Evolutionary conservation across 495 filamentous ascomycete genomes (phyloP).

Genomic region (Podospora fimiseda): DNA sequence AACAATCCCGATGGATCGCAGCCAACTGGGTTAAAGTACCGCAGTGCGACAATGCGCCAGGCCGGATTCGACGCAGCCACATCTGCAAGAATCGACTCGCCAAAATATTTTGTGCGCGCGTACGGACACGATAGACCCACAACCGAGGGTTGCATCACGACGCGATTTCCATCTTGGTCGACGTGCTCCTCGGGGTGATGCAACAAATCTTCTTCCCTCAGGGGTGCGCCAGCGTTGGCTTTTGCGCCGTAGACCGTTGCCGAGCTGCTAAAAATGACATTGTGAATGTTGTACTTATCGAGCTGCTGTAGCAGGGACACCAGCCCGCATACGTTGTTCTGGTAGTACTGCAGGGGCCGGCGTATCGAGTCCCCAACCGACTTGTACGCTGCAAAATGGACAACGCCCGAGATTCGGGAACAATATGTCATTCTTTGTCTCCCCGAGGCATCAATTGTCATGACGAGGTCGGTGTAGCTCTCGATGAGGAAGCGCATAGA

Average conservation of each 20-base stretch:
- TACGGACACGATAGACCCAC: conserved; percentile 57
- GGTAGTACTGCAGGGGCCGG: conserved; percentile 55
- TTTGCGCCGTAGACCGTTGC: conserved; percentile 56
- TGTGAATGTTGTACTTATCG: conserved; percentile 54
- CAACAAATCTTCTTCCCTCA: conserved; percentile 55
- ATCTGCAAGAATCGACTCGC: conserved; percentile 59
- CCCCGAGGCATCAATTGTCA: conserved; percentile 36
- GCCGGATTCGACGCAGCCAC: conserved; percentile 50
- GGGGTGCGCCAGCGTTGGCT: conserved; percentile 45
- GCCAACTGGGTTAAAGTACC: conserved; percentile 65
- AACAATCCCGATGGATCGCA: conserved; percentile 58
- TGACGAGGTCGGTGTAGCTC: conserved; percentile 25
- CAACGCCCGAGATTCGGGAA: conserved; percentile 53
- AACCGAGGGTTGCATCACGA: conserved; percentile 22
- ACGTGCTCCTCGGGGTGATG: conserved; percentile 51
- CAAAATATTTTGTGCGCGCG: conserved; percentile 61
- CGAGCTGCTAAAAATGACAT: conserved; percentile 61
- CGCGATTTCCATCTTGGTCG: conserved; percentile 41
- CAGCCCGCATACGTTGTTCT: conserved; percentile 60
- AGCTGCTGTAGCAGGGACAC: conserved; percentile 52
- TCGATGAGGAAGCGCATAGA: conserved; percentile 21
- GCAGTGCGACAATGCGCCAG: conserved; percentile 56
- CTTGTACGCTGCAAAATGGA: conserved; percentile 54
- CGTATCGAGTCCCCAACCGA: conserved; percentile 35
- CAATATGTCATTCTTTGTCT: conserved; percentile 35